Evolutionary conservation across 306 rosid species (phyloP).

Genomic region (Lathyrus oleraceus): DNA sequence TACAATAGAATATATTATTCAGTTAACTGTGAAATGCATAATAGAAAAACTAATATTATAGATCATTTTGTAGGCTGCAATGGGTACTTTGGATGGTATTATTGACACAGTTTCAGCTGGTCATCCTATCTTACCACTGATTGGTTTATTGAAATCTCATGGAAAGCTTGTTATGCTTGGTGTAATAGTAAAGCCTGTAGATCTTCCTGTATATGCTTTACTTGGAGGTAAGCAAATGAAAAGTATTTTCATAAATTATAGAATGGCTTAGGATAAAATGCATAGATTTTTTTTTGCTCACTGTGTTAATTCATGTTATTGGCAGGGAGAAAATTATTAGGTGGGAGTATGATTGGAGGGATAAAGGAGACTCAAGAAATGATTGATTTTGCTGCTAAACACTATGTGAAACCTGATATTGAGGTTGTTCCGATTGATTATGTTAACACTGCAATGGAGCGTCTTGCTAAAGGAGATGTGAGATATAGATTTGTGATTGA

Average conservation of each 20-base stretch:
- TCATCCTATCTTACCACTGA: constrained; percentile 37
- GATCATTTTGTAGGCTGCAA: constrained; percentile 19
- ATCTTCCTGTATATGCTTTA: constrained; percentile 37
- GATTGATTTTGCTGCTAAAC: constrained; percentile 31
- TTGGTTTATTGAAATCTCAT: constrained; percentile 36
- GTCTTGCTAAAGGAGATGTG: constrained; percentile 22
- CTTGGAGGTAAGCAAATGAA: constrained; percentile 10
- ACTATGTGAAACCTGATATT: constrained; percentile 21
- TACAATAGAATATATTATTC: not conserved
- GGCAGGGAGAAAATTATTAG: constrained; percentile 29
- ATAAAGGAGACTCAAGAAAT: constrained; percentile 29
- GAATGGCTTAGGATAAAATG: too few species aligned
- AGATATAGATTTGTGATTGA: constrained; percentile 34
- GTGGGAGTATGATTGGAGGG: constrained; percentile 14
- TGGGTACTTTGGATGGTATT: constrained; percentile 42
- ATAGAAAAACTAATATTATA: not conserved
- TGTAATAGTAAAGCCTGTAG: constrained; percentile 37
- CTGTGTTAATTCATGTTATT: not conserved
- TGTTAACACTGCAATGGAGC: constrained; percentile 30
- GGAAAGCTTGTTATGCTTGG: constrained; percentile 49
- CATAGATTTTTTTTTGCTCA: too few species aligned
- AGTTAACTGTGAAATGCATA: not conserved
- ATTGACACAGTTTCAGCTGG: constrained; percentile 41
- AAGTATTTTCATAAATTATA: not conserved
- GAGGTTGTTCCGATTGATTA: constrained; percentile 26